phyloP scores from a whole-genome alignment of 2,329 filamentous ascomycete genomes.

The Fonsecaea monophora region DNA sequence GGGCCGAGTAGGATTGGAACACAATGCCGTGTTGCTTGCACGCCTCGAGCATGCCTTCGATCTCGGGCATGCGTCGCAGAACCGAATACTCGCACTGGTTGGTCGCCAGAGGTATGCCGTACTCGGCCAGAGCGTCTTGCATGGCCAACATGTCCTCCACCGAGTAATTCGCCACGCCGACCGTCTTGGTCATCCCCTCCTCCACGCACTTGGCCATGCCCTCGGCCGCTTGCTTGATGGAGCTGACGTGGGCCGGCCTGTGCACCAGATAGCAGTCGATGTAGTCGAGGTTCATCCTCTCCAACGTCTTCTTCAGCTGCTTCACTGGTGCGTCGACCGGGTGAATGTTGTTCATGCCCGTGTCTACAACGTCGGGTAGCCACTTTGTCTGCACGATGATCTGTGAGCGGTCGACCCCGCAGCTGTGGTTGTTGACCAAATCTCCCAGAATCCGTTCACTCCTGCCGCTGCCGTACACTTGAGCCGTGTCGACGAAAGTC shows the following conservation, averaged over 20 bases:
- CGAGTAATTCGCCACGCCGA: conserved; percentile 56
- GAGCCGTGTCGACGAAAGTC: conserved; percentile 55
- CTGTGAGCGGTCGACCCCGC: conserved; percentile 44
- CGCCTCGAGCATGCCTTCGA: conserved; percentile 49
- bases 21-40: conserved; percentile 52
- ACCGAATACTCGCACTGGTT: conserved; percentile 57
- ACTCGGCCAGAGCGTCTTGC: conserved; percentile 49
- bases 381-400: conserved; percentile 54
- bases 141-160: conserved; percentile 52
- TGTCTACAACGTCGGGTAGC: conserved; percentile 44
- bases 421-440: conserved; percentile 44
- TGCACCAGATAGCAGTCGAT: conserved; percentile 54
- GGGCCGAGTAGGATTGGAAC: conserved; percentile 52
- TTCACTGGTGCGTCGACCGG: conserved; percentile 46
- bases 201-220: conserved; percentile 54
- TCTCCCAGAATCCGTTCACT: conserved; percentile 52
- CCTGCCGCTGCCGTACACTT: conserved; percentile 52
- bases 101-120: conserved; percentile 50
- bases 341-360: conserved; percentile 42
- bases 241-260: conserved; percentile 52
- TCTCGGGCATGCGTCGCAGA: conserved; percentile 52
- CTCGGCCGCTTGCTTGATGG: conserved; percentile 50
- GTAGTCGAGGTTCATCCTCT: conserved; percentile 50
- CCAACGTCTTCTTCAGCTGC: conserved; percentile 48
- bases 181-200: conserved; percentile 49